phyloP scores from a whole-genome alignment of 2,329 filamentous ascomycete species.

The Hypoxylon sp. region DNA sequence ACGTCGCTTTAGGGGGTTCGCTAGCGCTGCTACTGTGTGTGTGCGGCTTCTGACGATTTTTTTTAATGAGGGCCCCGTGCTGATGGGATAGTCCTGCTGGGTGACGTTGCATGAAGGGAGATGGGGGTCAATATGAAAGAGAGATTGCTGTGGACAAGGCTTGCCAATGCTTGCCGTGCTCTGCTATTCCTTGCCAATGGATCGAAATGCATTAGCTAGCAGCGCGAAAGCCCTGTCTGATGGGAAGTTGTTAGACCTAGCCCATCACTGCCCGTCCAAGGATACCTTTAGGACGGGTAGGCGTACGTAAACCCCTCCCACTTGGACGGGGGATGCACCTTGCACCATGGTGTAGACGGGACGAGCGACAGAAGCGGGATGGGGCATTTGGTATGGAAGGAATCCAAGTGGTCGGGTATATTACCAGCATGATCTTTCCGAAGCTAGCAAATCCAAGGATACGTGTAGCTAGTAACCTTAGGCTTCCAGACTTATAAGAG shows the following conservation, averaged over 20 bases:
- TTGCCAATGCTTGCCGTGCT: slow-evolving; percentile 34
- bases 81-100: slow-evolving; percentile 40
- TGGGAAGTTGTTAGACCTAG: slow-evolving; percentile 7
- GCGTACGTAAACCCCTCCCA: slow-evolving; percentile 32
- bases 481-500: slow-evolving; percentile 19
- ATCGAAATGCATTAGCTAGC: slow-evolving; percentile 31
- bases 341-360: slow-evolving; percentile 22
- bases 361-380: slow-evolving; percentile 43
- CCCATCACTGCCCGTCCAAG: slow-evolving; percentile 3
- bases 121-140: slow-evolving; percentile 33
- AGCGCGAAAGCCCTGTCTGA: neutral
- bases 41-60: slow-evolving; percentile 42
- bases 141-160: slow-evolving; percentile 32
- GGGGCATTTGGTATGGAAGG: slow-evolving; percentile 35
- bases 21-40: slow-evolving; percentile 45
- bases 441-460: slow-evolving; percentile 40
- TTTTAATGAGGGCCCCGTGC: slow-evolving; percentile 42
- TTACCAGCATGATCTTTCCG: slow-evolving; percentile 44
- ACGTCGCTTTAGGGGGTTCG: slow-evolving; percentile 43
- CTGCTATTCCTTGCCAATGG: slow-evolving; percentile 35
- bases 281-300: slow-evolving; percentile 16
- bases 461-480: neutral
- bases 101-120: slow-evolving; percentile 51
- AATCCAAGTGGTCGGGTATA: slow-evolving; percentile 52
- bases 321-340: slow-evolving; percentile 20